Evolutionary conservation across 176 grass and related monocot species (phyloP).

Genomic region (Hsuehochloa calcarea): DNA sequence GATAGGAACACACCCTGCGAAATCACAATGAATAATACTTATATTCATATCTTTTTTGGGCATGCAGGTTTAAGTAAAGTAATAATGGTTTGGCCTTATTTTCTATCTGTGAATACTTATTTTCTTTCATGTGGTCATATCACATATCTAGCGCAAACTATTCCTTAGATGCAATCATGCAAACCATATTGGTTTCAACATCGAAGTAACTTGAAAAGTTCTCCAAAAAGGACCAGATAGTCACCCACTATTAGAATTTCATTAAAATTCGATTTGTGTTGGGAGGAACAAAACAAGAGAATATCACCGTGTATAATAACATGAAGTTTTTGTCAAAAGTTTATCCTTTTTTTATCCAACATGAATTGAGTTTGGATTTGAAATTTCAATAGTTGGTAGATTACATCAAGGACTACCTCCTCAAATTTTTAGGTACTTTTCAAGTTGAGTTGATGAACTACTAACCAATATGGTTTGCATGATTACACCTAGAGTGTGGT

Average conservation of each 20-base stretch:
- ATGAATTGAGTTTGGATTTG: background rate
- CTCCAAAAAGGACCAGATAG: background rate
- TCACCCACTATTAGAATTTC: background rate
- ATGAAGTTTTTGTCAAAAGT: background rate
- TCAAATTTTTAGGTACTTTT: background rate
- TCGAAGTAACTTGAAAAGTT: background rate
- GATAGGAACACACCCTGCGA: background rate
- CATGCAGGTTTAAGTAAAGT: background rate
- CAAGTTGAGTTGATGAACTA: conserved; percentile 23
- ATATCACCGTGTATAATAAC: background rate
- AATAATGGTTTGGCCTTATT: conserved; percentile 6
- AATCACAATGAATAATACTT: conserved; percentile 9
- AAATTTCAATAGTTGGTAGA: background rate
- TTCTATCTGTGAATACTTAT: background rate
- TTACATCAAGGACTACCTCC: conserved; percentile 2
- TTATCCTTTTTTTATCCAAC: conserved; percentile 5
- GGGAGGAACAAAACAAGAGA: background rate
- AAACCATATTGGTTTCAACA: background rate
- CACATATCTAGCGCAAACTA: background rate
- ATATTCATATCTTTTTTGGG: conserved; percentile 21
- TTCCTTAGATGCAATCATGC: background rate
- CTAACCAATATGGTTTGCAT: conserved; percentile 16
- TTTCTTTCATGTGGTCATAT: background rate
- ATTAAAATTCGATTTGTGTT: background rate
- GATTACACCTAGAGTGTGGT: background rate